Evolutionary conservation across 169 alveolate species (phyloP), one percentile per base, ranked within the genome.

Genomic region (Eimeria acervulina): DNA sequence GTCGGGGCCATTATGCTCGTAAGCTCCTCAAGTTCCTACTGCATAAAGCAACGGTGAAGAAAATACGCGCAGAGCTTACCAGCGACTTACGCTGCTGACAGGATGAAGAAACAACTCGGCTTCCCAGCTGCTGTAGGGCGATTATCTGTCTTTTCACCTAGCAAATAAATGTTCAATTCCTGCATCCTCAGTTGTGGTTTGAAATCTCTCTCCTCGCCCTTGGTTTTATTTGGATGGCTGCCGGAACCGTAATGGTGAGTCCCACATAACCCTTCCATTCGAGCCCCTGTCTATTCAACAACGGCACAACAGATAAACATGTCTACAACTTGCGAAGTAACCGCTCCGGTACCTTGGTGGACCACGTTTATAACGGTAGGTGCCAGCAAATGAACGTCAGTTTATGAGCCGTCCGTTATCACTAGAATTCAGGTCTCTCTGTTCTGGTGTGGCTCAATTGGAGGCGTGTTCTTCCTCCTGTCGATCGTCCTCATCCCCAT

Each of bases 321-420:
- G 94, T 94, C 96, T 36, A 83, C 96, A 33, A 94, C 96, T 2
- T 94, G 96, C 80, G 96, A 94, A 68, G 76, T 72, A 8, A 94
- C 96, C 52, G 94, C 93, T 15, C 96, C 96, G n/a, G 51, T 83
- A 44, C 89, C 88, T n/a, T 94, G 96, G 96, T 94, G 96, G 96
- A 66, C 94, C 83, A 89, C 90, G 52, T 94, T 94, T 44, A 66
- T 94, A 44, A 74, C 96, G 81, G 96, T 94, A 94, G 33, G 96
- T 42, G 40, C 40, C 59, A 21, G 63, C 17, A 63, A 23, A 38
- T n/a, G 78, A 52, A 21, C 40, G 12, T 36, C 28, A 52, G 33
- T 26, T 55, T 13, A 84, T 12, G 40, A 47, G 40, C 93, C 55
- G 15, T 72, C 8, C 51, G 12, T 19, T 36, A 84, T n/a, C 23